Evolutionary conservation across 1,284 basidiomycete species (phyloP).

Genomic region (Pseudomicrostroma phylloplanum): DNA sequence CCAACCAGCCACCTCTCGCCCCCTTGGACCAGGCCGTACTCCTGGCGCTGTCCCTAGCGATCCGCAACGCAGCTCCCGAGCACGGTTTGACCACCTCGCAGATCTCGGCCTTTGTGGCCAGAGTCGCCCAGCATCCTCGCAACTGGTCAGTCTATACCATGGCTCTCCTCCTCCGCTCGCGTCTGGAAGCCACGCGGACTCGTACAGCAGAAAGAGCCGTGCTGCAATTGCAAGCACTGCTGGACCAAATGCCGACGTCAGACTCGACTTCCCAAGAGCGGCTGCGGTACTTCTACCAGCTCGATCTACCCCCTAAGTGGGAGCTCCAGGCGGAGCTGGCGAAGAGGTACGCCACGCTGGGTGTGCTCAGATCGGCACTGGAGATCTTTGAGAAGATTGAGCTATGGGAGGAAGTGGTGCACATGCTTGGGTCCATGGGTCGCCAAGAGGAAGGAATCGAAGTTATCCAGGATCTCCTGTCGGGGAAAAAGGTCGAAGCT

Average conservation of each 20-base stretch:
- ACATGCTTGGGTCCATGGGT: conserved; percentile 40
- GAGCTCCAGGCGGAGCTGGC: conserved; percentile 49
- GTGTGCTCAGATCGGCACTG: conserved; percentile 43
- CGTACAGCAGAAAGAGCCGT: conserved; percentile 46
- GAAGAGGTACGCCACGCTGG: conserved; percentile 36
- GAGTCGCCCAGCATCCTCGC: conserved; percentile 38
- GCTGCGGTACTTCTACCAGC: conserved; percentile 40
- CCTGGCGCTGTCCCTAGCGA: conserved; percentile 45
- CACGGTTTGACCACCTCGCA: conserved; percentile 50
- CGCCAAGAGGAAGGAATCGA: conserved; percentile 41
- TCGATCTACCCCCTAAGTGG: conserved; percentile 46
- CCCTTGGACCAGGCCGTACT: conserved; percentile 46
- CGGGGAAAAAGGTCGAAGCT: conserved; percentile 42
- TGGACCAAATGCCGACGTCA: conserved; percentile 49
- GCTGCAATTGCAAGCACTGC: conserved; percentile 47
- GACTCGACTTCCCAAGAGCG: conserved; percentile 49
- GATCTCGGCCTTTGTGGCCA: conserved; percentile 44
- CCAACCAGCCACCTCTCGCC: conserved; percentile 62
- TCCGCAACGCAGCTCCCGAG: conserved; percentile 43
- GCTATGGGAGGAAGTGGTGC: conserved; percentile 49
- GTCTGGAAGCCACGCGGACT: conserved; percentile 42
- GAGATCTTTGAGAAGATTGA: conserved; percentile 47
- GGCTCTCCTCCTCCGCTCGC: conserved; percentile 45
- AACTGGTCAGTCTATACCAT: conserved; percentile 51
- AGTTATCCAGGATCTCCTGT: conserved; percentile 40